Conservation (phyloP, 345 rosid species). For the Cardamine resedifolia region DNA sequence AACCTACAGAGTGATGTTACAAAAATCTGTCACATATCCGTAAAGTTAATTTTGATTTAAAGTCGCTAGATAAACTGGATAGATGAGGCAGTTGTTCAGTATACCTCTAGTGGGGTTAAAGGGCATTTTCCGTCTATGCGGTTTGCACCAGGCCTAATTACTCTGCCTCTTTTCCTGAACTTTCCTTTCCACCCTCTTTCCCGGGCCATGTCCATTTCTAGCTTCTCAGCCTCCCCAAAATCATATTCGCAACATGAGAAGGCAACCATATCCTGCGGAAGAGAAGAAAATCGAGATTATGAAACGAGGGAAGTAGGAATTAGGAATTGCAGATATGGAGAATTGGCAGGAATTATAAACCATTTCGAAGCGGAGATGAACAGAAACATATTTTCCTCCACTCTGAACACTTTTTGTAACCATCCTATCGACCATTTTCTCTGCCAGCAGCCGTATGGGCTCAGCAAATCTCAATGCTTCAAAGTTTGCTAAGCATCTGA, state of each 20-base stretch:
- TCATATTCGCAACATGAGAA: conserved; percentile 98
- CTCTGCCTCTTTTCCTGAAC: conserved; percentile 85
- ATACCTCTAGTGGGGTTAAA: conserved; percentile 89
- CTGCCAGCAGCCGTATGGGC: conserved; percentile 81
- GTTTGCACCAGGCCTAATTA: conserved; percentile 85
- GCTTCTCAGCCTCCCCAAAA: conserved; percentile 87
- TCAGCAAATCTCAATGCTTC: conserved; percentile 82
- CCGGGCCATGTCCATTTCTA: conserved; percentile 87
- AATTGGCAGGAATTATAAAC: conserved; percentile 40
- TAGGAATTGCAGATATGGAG: conserved; percentile 1
- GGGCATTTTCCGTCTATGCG: conserved; percentile 96
- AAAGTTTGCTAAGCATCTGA: conserved; percentile 88
- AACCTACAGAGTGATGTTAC: conserved; percentile 52
- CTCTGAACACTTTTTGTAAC: conserved; percentile 56
- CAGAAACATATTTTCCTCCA: conserved; percentile 86
- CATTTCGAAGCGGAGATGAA: conserved; percentile 96
- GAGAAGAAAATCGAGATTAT: conserved; percentile 10
- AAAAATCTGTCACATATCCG: not conserved
- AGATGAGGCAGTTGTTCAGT: not conserved
- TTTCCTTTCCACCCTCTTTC: conserved; percentile 98
- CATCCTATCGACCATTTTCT: conserved; percentile 92
- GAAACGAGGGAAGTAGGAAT: not conserved
- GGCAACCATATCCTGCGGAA: conserved; percentile 89
- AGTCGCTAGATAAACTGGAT: not conserved
- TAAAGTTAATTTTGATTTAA: not conserved